A percentile compares a stretch with the other conserved stretches of the same genome.
These are phyloP conservation scores for Oryza rufipogon DNA, from an alignment of 176 grass and related monocot species.

Conservation along the genomic window DNA sequence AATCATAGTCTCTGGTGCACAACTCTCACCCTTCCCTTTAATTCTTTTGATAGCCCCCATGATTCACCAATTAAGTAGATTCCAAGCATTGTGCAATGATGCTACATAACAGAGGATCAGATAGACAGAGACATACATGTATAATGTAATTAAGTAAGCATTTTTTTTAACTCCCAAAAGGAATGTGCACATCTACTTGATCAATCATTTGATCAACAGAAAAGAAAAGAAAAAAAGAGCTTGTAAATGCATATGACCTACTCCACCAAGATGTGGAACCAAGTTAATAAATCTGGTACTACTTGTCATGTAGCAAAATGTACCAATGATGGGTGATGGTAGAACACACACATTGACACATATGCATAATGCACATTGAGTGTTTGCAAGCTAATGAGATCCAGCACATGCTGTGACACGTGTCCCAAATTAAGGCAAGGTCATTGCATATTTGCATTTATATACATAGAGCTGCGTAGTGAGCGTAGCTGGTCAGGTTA, in stretches of 20 bases:
- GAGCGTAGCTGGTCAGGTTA: too few relatives aligned
- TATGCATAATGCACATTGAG: background rate
- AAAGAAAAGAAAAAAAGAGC: background rate
- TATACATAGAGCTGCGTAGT: too few relatives aligned
- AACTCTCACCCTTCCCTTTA: background rate
- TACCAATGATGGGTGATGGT: slow-evolving; percentile 9
- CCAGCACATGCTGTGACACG: slow-evolving; percentile 1
- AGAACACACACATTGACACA: background rate
- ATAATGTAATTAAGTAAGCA: background rate
- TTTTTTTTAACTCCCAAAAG: slow-evolving; percentile 26
- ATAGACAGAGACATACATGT: background rate
- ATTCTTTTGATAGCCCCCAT: slow-evolving; percentile 15
- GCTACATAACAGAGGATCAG: slow-evolving; percentile 22
- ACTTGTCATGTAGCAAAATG: background rate
- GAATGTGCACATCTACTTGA: background rate
- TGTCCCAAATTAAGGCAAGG: slow-evolving; percentile 22
- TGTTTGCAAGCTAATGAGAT: slow-evolving; percentile 15
- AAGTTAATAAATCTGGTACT: slow-evolving; percentile 19
- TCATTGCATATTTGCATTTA: background rate
- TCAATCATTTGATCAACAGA: slow-evolving; percentile 24
- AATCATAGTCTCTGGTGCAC: slow-evolving; percentile 26
- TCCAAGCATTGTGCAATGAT: slow-evolving; percentile 42
- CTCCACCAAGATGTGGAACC: slow-evolving; percentile 36
- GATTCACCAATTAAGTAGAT: slow-evolving; percentile 43
- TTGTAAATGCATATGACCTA: slow-evolving; percentile 19